A percentile compares a stretch with the other conserved stretches of the same genome.
Evolutionary conservation across 495 filamentous ascomycete genomes (phyloP).

Genomic region (Xylaria curta): DNA sequence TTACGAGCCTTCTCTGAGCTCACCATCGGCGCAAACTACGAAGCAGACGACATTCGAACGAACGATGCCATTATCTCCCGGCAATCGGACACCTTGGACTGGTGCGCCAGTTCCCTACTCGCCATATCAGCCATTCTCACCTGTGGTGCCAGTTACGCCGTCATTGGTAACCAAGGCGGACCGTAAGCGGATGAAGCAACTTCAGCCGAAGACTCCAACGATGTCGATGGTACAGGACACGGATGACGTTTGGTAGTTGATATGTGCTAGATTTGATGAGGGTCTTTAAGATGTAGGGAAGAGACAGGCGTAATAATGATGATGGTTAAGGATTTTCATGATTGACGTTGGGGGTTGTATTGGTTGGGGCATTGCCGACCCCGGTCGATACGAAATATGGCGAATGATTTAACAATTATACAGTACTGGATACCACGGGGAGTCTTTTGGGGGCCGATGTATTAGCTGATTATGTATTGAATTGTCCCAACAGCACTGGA

Average conservation of each 20-base stretch:
- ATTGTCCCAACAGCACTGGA: conserved; percentile 3
- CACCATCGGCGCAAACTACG: conserved; percentile 59
- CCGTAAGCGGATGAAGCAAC: conserved; percentile 68
- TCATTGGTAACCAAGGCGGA: conserved; percentile 77
- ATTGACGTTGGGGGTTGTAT: not conserved
- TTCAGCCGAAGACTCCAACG: conserved; percentile 62
- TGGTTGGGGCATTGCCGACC: not conserved
- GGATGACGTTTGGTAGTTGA: conserved; percentile 60
- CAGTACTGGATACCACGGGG: conserved; percentile 18
- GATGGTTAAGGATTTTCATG: conserved; percentile 15
- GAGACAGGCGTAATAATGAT: conserved; percentile 8
- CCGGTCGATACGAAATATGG: not conserved
- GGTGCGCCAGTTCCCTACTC: conserved; percentile 82
- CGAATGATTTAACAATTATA: conserved; percentile 19
- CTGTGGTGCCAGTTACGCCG: conserved; percentile 86
- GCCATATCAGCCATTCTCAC: conserved; percentile 91
- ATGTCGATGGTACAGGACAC: conserved; percentile 59
- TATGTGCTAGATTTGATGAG: conserved; percentile 28
- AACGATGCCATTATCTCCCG: conserved; percentile 55
- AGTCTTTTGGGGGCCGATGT: conserved; percentile 11
- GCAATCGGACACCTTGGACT: conserved; percentile 67
- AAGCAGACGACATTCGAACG: conserved; percentile 83
- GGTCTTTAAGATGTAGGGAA: not conserved
- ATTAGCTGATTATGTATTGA: conserved; percentile 6
- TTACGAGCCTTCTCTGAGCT: conserved; percentile 62